Conservation (phyloP, 1,284 basidiomycete genomes). For the Athelia psychrophila region DNA sequence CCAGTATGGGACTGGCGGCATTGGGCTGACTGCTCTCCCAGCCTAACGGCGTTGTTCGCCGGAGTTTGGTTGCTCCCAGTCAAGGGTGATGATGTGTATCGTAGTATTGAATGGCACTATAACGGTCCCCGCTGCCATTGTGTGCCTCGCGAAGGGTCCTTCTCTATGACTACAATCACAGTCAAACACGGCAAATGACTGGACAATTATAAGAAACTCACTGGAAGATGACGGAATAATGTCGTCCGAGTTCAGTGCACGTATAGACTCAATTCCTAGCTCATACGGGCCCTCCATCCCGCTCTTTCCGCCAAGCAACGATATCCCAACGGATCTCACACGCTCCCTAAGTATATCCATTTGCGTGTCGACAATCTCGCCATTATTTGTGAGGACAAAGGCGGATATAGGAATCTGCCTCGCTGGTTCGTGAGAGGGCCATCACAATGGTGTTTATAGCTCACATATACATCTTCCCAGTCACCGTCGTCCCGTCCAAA, state of each 20-base stretch:
- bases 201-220: not conserved
- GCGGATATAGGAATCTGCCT: slow-evolving; percentile 74
- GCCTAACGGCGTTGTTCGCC: too few relatives aligned
- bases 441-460: slow-evolving; percentile 22
- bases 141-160: slow-evolving; percentile 25
- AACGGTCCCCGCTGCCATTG: slow-evolving; percentile 24
- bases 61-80: too few relatives aligned
- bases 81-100: too few relatives aligned
- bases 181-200: not conserved
- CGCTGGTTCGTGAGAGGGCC: slow-evolving; percentile 7
- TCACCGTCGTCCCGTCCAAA: slow-evolving; percentile 67
- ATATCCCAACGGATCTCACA: slow-evolving; percentile 81
- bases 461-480: slow-evolving; percentile 86
- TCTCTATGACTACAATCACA: slow-evolving; percentile 21
- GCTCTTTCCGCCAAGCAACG: slow-evolving; percentile 77
- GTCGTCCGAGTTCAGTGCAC: slow-evolving; percentile 56
- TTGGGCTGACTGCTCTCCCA: too few relatives aligned
- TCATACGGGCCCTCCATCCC: slow-evolving; percentile 71
- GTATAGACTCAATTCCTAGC: slow-evolving; percentile 71
- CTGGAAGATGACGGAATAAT: slow-evolving; percentile 28
- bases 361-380: slow-evolving; percentile 67
- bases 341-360: slow-evolving; percentile 75
- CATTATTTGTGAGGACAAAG: slow-evolving; percentile 84
- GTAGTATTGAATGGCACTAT: slow-evolving; percentile 2
- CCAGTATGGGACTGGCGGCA: too few relatives aligned